Conservation (phyloP, 2,329 filamentous ascomycete species). For the Gnomoniopsis smithogilvyi region DNA sequence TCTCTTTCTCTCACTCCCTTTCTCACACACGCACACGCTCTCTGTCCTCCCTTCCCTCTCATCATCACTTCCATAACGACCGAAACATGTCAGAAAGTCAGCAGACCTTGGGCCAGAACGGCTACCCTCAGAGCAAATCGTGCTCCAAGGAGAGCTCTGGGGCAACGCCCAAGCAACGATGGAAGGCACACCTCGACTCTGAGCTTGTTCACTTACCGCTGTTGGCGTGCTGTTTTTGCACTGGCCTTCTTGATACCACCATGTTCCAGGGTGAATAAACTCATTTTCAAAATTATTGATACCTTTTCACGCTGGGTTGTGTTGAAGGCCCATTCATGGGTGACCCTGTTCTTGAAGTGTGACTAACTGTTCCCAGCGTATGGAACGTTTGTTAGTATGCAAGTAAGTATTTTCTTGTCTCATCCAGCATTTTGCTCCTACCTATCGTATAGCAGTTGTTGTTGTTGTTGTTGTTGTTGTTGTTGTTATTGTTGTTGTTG, state of each 20-base stretch:
- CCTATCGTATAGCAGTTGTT: background rate
- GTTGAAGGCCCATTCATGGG: background rate
- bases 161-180: background rate
- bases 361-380: constrained; percentile 28
- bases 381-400: constrained; percentile 40
- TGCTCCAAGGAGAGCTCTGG: background rate
- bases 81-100: background rate
- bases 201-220: constrained; percentile 17
- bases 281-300: background rate
- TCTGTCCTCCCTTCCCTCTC: background rate
- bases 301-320: background rate
- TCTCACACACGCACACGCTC: too few species aligned
- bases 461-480: too few species aligned
- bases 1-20: too few species aligned
- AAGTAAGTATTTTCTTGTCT: background rate
- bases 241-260: constrained; percentile 21
- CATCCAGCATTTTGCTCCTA: background rate
- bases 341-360: background rate
- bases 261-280: constrained; percentile 20
- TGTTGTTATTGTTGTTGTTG: too few species aligned
- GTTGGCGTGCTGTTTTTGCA: constrained; percentile 19
- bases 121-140: too few species aligned
- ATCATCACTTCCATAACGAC: background rate
- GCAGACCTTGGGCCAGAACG: background rate
- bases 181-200: constrained; percentile 5